Percentiles rank a stretch among this genome's conserved stretches.
Conservation (phyloP, 139 green algal species). For the Diplosphaera chodatii region DNA sequence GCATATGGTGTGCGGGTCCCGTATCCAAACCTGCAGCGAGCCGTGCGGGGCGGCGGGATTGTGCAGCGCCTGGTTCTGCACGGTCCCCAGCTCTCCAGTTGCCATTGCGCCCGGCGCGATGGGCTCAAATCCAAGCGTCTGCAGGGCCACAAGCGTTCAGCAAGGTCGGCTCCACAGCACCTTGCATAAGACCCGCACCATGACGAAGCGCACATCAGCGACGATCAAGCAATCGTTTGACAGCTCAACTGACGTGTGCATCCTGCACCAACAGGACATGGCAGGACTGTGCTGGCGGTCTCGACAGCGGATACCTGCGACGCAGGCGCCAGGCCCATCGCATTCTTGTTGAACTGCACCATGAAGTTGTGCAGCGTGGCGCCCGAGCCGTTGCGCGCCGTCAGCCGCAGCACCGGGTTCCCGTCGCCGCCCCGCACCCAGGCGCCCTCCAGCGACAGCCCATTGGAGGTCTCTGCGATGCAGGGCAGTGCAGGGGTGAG, state of each 20-base stretch:
- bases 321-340: slow-evolving; percentile 70
- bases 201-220: too few species aligned
- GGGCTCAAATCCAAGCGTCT: slow-evolving; percentile 21
- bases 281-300: too few species aligned
- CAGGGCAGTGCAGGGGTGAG: too few species aligned
- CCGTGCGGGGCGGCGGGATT: slow-evolving; percentile 14
- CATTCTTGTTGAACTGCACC: slow-evolving; percentile 94
- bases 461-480: neutral
- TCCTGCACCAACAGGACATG: too few species aligned
- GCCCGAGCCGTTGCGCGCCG: slow-evolving; percentile 52
- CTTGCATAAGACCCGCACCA: too few species aligned
- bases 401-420: slow-evolving; percentile 33
- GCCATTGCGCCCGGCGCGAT: slow-evolving; percentile 37
- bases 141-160: too few species aligned
- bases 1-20: neutral
- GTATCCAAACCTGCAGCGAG: slow-evolving; percentile 31
- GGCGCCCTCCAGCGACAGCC: neutral
- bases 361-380: slow-evolving; percentile 78
- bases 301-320: too few species aligned
- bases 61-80: slow-evolving; percentile 40
- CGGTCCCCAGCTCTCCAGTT: slow-evolving; percentile 34
- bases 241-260: too few species aligned
- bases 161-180: too few species aligned
- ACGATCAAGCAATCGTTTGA: too few species aligned
- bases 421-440: neutral